These are phyloP conservation scores for Didymella keratinophila DNA, from an alignment of 2,329 filamentous ascomycete genomes.

Conservation along the genomic window DNA sequence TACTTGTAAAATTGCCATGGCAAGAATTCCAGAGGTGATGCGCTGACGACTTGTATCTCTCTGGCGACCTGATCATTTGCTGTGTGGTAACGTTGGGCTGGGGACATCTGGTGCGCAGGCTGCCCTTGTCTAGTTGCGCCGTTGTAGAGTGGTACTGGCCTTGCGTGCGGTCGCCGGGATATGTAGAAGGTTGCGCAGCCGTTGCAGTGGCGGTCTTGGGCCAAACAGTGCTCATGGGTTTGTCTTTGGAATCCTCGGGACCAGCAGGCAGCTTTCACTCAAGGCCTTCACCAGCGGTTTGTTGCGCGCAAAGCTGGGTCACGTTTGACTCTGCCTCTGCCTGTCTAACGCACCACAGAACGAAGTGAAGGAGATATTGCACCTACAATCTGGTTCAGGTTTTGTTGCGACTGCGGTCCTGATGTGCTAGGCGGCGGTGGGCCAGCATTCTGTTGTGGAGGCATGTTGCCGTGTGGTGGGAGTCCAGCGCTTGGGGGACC, in stretches of 20 bases:
- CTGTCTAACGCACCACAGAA: not conserved
- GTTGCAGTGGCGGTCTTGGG: not conserved
- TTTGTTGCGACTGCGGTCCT: constrained; percentile 77
- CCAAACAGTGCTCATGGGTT: not conserved
- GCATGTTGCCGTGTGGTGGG: constrained; percentile 54
- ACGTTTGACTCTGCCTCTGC: too few species aligned
- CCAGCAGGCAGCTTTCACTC: constrained; percentile 2
- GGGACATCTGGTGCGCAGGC: not conserved
- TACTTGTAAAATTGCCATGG: not conserved
- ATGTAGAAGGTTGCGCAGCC: not conserved
- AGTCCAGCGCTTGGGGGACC: constrained; percentile 53
- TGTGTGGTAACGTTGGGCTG: not conserved
- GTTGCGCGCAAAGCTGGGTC: not conserved
- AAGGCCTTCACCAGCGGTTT: not conserved
- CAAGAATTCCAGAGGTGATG: not conserved
- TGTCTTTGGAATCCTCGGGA: not conserved
- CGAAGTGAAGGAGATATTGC: not conserved
- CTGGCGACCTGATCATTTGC: not conserved
- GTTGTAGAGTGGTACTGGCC: not conserved
- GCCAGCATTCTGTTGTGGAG: constrained; percentile 57
- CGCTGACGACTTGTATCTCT: not conserved
- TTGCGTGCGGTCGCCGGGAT: not conserved
- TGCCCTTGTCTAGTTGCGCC: not conserved
- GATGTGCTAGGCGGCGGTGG: constrained; percentile 58
- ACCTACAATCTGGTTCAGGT: constrained; percentile 94